Evolutionary conservation across 1,284 basidiomycete genomes (phyloP).

Genomic region (Baeospora myosura): DNA sequence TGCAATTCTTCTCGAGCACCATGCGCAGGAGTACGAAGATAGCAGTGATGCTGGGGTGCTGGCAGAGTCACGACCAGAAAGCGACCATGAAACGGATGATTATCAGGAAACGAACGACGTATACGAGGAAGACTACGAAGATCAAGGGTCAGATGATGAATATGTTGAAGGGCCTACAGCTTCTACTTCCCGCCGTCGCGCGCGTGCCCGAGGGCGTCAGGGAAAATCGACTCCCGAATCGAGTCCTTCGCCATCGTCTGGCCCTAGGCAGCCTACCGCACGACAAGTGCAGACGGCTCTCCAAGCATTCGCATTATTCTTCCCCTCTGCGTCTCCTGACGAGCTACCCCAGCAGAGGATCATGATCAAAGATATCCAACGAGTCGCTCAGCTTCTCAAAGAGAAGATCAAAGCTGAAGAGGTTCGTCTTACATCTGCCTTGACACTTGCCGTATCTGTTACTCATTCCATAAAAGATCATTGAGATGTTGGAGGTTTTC

Average conservation of each 20-base stretch:
- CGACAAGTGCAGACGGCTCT: slow-evolving; percentile 50
- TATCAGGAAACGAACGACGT: slow-evolving; percentile 18
- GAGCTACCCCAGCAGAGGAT: slow-evolving; percentile 45
- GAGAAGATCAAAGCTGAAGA: slow-evolving; percentile 67
- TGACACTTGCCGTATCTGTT: slow-evolving; percentile 3
- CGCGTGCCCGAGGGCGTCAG: slow-evolving; percentile 15
- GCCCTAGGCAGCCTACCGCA: slow-evolving; percentile 30
- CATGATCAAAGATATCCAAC: slow-evolving; percentile 55
- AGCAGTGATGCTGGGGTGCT: slow-evolving; percentile 22
- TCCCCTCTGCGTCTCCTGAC: slow-evolving; percentile 37
- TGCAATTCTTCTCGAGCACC: slow-evolving; percentile 50
- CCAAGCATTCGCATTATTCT: slow-evolving; percentile 61
- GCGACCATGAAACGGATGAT: slow-evolving; percentile 14
- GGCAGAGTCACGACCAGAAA: slow-evolving; percentile 13
- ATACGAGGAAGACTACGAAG: slow-evolving; percentile 16
- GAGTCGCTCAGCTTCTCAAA: slow-evolving; percentile 48
- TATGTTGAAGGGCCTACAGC: slow-evolving; percentile 21
- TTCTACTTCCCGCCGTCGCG: slow-evolving; percentile 17
- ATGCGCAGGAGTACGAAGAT: slow-evolving; percentile 21
- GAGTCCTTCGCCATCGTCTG: slow-evolving; percentile 14
- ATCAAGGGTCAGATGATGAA: slow-evolving; percentile 23
- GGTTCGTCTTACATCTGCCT: slow-evolving; percentile 29
- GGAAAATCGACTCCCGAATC: slow-evolving; percentile 16
- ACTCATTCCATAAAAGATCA: slow-evolving; percentile 35
- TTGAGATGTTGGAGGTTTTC: slow-evolving; percentile 69